phyloP scores from a whole-genome alignment of 169 alveolate genomes.

The Eimeria maxima region DNA sequence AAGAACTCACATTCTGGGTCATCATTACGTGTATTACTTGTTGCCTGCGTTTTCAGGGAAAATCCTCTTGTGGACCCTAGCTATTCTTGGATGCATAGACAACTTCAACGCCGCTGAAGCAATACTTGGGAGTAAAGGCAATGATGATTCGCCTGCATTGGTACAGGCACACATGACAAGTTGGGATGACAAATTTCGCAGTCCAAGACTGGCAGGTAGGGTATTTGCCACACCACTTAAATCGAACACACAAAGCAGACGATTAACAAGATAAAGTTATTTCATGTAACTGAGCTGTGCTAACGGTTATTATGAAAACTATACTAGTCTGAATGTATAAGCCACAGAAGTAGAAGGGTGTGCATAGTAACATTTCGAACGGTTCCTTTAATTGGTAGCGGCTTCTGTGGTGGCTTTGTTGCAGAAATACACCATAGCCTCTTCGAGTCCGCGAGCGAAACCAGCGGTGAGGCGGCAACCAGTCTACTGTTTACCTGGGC shows the following conservation, averaged over 20 bases:
- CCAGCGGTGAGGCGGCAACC: neutral
- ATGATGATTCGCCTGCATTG: neutral
- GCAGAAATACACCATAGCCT: conserved; percentile 64
- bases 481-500: neutral
- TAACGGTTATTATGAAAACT: neutral
- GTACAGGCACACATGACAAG: neutral
- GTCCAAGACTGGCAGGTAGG: conserved; percentile 55
- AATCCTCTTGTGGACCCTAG: conserved; percentile 32
- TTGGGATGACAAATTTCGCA: neutral
- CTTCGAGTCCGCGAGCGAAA: conserved; percentile 28
- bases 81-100: conserved; percentile 46
- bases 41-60: conserved; percentile 4
- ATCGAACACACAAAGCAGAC: no score
- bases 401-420: neutral
- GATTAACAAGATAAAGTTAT: no score
- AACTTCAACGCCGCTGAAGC: neutral
- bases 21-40: neutral
- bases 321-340: neutral
- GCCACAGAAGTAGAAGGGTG: neutral
- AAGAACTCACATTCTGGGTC: neutral
- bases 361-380: neutral
- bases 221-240: neutral
- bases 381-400: neutral
- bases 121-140: neutral
- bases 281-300: neutral